Base-by-base conservation (phyloP, 1,284 basidiomycete genomes). In the Sporisorium scitamineum region DNA sequence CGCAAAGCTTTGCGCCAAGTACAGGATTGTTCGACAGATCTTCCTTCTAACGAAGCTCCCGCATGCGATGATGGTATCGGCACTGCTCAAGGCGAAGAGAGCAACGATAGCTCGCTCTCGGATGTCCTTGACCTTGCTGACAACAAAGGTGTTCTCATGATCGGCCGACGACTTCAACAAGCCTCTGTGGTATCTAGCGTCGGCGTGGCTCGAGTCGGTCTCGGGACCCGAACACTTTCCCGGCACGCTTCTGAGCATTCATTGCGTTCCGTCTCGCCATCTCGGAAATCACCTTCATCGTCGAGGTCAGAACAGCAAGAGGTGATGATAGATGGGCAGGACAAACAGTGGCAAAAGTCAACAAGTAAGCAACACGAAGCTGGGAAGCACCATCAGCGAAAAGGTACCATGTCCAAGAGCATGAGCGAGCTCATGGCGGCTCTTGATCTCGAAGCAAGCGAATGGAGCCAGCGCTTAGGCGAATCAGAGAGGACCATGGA, bases 401-500 rank as follows among this genome's bases (percentile, higher is more conserved):
- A 27, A 22, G 61, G 61, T 9, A 63, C 54, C 34, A 58, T 76
- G 70, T 48, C 54, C 24, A 67, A 55, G 54, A 78, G 64, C 54
- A 64, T 78, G 52, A 66, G 54, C 53, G 70, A 75, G 41, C 67
- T 78, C 34, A 58, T 78, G 32, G 62, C 58, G 1, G 76, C 76
- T 20, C 50, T 78, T 10, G 67, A 72, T 22, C 52, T 64, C n/a
- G 64, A 76, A 42, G 70, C 67, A 18, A 54, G 24, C 26, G 54
- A 53, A 50, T 61, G 61, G 61, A 47, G 61, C 1, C 62, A 64
- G 32, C 53, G 52, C 8, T 24, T 57, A 8, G 32, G 47, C 32
- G 22, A 37, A 34, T 39, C 52, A 18, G 45, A 62, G 5, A 42
- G 9, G 8, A 45, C 32, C 47, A 27, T 31, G 44, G 54, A 55